Conservation (phyloP, 306 rosid species). For the Aeschynomene evenia region DNA sequence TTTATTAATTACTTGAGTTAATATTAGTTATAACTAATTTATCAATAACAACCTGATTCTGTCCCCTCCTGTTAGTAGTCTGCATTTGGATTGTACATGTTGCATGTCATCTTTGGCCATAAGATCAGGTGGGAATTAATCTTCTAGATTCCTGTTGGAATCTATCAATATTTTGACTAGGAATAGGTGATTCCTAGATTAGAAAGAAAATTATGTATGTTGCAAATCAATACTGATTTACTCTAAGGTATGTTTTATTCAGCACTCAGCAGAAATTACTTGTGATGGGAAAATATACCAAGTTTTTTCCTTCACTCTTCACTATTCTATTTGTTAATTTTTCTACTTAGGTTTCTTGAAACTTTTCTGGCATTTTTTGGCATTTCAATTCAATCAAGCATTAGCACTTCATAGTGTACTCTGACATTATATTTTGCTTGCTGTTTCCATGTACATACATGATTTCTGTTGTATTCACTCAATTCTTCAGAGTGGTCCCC, state of each 20-base stretch:
- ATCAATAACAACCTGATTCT: neutral
- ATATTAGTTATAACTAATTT: conserved; percentile 13
- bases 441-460: neutral
- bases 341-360: neutral
- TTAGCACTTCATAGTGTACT: neutral
- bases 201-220: neutral
- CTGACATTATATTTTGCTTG: neutral
- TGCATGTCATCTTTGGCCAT: conserved; percentile 8
- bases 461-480: neutral
- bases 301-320: neutral
- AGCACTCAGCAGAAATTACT: neutral
- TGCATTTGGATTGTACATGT: neutral
- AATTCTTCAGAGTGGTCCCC: neutral
- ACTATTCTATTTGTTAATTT: neutral
- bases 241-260: neutral
- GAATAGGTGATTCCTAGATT: neutral
- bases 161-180: conserved; percentile 5
- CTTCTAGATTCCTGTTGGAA: neutral
- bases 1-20: conserved; percentile 11
- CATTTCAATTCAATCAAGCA: neutral
- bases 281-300: neutral
- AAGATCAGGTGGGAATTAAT: neutral
- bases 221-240: neutral
- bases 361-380: neutral
- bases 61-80: neutral